These are phyloP conservation scores for Lindgomyces ingoldianus DNA, from an alignment of 495 filamentous ascomycete genomes.

Conservation along the genomic window DNA sequence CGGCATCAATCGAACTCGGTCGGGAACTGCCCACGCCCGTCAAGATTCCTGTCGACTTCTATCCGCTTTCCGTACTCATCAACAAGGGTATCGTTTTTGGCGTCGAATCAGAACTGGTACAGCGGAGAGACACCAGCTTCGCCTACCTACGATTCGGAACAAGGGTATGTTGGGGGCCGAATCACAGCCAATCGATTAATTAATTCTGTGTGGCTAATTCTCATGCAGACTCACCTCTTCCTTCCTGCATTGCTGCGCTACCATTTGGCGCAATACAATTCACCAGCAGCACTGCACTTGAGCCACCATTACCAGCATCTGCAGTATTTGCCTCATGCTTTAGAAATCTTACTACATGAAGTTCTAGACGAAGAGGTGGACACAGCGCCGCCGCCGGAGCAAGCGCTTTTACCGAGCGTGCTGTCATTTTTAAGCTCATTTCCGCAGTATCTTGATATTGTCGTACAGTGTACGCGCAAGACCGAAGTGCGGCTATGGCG, in stretches of 20 bases:
- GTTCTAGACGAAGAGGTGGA: slow-evolving; percentile 96
- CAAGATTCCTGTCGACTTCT: slow-evolving; percentile 77
- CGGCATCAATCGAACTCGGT: slow-evolving; percentile 59
- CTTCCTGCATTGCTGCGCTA: slow-evolving; percentile 81
- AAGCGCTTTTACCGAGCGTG: slow-evolving; percentile 80
- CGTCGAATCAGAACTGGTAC: slow-evolving; percentile 86
- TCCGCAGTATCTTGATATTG: slow-evolving; percentile 85
- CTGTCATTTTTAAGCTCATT: slow-evolving; percentile 89
- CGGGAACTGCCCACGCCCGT: slow-evolving; percentile 66
- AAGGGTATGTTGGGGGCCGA: slow-evolving; percentile 37
- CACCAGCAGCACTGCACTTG: slow-evolving; percentile 70
- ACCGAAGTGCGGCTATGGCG: slow-evolving; percentile 95
- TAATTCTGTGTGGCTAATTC: slow-evolving; percentile 5
- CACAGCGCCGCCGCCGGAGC: slow-evolving; percentile 52
- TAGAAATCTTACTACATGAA: slow-evolving; percentile 90
- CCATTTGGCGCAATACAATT: slow-evolving; percentile 69
- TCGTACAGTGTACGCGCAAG: slow-evolving; percentile 96
- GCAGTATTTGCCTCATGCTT: slow-evolving; percentile 86
- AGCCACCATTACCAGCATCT: slow-evolving; percentile 81
- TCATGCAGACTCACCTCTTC: slow-evolving; percentile 62
- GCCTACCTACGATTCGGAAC: slow-evolving; percentile 66
- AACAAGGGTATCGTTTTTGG: slow-evolving; percentile 86
- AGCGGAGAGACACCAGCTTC: slow-evolving; percentile 86
- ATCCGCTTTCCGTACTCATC: slow-evolving; percentile 82
- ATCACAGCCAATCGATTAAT: background rate